These are phyloP conservation scores for Gossypium mustelinum DNA, from an alignment of 345 rosid species.

Conservation along the genomic window DNA sequence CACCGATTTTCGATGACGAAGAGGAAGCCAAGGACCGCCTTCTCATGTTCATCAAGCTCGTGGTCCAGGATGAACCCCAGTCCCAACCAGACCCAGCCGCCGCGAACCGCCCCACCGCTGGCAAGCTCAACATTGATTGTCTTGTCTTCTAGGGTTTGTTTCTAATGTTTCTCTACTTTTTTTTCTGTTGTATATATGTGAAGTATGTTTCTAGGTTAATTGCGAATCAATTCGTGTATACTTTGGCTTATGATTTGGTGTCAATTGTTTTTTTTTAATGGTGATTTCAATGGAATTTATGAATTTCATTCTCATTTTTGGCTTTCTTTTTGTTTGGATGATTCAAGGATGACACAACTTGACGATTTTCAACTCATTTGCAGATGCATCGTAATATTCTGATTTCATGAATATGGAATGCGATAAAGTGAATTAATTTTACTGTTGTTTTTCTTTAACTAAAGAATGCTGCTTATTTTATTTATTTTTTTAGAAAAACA, in stretches of 20 bases:
- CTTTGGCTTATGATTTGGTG: conserved; percentile 1
- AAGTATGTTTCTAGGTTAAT: neutral
- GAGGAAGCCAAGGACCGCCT: conserved; percentile 52
- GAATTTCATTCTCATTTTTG: neutral
- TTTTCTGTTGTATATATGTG: neutral
- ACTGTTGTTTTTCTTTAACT: too few species aligned
- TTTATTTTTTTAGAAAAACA: neutral
- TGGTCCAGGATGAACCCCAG: conserved; percentile 14
- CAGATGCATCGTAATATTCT: neutral
- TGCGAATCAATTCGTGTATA: neutral
- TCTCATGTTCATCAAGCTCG: conserved; percentile 39
- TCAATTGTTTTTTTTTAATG: neutral
- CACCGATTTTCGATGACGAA: conserved; percentile 49
- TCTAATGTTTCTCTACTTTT: neutral
- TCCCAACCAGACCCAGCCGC: neutral
- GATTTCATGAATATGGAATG: neutral
- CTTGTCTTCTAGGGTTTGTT: conserved; percentile 24
- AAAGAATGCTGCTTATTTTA: too few species aligned
- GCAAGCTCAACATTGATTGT: conserved; percentile 20
- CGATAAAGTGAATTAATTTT: neutral
- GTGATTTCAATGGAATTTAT: neutral
- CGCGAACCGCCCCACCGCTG: conserved; percentile 13
- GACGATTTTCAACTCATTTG: neutral
- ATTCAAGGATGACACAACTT: neutral
- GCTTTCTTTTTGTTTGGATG: neutral